These are phyloP conservation scores for Kregervanrija pseudodelftensis DNA, from an alignment of 805 yeast species.

Conservation along the genomic window DNA sequence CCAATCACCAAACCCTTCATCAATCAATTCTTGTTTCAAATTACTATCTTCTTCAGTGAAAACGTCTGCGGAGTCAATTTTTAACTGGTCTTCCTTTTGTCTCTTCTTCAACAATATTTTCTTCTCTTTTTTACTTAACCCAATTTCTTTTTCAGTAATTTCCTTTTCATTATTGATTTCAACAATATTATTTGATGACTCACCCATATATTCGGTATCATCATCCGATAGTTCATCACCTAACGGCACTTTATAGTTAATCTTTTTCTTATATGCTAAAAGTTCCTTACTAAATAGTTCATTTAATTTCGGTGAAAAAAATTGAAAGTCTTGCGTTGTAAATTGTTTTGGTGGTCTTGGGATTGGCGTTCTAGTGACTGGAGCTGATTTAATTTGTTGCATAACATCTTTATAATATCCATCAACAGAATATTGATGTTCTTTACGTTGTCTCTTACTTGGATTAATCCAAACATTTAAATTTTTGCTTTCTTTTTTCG, in stretches of 20 bases:
- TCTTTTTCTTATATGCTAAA: constrained; percentile 51
- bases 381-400: constrained; percentile 30
- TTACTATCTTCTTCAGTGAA: constrained; percentile 56
- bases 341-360: constrained; percentile 60
- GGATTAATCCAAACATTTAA: constrained; percentile 65
- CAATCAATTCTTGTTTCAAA: constrained; percentile 45
- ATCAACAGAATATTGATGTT: constrained; percentile 71
- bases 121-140: constrained; percentile 16
- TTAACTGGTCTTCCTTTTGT: constrained; percentile 42
- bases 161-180: constrained; percentile 16
- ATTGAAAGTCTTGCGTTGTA: constrained; percentile 67
- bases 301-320: constrained; percentile 49
- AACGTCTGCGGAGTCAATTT: constrained; percentile 48
- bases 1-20: constrained; percentile 60
- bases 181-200: background rate
- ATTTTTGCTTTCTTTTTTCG: constrained; percentile 42
- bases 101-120: constrained; percentile 25
- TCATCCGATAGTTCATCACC: constrained; percentile 50
- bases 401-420: constrained; percentile 69
- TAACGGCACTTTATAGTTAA: constrained; percentile 49
- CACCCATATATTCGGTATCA: constrained; percentile 35
- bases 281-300: constrained; percentile 58
- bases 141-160: constrained; percentile 18
- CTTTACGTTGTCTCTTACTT: constrained; percentile 66
- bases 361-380: constrained; percentile 30